phyloP scores from a whole-genome alignment of 192 early-diverging fungal genomes.

The Dispira simplex region DNA sequence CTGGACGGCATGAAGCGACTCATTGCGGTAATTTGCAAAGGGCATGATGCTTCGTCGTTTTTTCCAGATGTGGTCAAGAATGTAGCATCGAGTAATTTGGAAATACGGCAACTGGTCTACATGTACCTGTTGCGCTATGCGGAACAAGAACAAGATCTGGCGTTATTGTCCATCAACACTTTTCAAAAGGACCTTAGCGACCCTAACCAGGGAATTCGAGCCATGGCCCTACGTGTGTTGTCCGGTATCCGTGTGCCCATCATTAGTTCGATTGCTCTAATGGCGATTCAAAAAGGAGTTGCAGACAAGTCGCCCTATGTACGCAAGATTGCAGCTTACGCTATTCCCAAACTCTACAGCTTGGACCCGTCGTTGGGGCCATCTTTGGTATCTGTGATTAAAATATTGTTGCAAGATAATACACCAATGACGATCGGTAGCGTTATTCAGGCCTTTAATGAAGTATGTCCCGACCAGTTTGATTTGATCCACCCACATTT shows the following conservation, averaged over 20 bases:
- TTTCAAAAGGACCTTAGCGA: conserved; percentile 95
- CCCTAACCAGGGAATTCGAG: conserved; percentile 81
- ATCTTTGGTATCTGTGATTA: conserved; percentile 62
- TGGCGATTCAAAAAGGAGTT: conserved; percentile 77
- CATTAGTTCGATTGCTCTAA: conserved; percentile 80
- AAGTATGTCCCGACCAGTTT: conserved; percentile 71
- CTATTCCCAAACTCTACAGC: conserved; percentile 64
- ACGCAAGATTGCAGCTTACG: conserved; percentile 80
- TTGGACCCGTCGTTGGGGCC: conserved; percentile 63
- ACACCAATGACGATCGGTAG: conserved; percentile 79
- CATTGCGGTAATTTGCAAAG: conserved; percentile 84
- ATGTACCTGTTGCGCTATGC: conserved; percentile 93
- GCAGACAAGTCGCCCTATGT: conserved; percentile 86
- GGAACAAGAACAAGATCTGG: conserved; percentile 91
- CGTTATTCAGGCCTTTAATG: conserved; percentile 68
- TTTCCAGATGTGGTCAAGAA: conserved; percentile 96
- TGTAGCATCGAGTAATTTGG: conserved; percentile 77
- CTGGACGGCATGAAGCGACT: conserved; percentile 82
- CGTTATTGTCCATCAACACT: conserved; percentile 90
- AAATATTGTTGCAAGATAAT: conserved; percentile 59
- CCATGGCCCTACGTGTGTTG: conserved; percentile 93
- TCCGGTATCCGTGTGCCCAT: conserved; percentile 84
- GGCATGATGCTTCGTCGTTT: conserved; percentile 76
- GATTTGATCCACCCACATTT: conserved; percentile 82
- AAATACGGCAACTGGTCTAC: conserved; percentile 89